Conservation (phyloP, 2,329 filamentous ascomycete genomes). For the Aspergillus floridensis region DNA sequence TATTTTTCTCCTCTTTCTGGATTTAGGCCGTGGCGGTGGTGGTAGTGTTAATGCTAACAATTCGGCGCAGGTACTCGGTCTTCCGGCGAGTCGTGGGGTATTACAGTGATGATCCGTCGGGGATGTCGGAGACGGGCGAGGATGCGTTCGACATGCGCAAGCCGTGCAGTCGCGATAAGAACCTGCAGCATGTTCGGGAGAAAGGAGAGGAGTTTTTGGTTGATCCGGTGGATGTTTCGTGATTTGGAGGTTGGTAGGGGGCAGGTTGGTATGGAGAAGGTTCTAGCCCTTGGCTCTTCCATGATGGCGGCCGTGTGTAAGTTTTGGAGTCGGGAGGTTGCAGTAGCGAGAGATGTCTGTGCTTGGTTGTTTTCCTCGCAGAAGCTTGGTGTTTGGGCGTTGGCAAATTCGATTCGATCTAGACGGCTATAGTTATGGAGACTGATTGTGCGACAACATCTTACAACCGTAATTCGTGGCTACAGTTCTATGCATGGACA, state of each 20-base stretch:
- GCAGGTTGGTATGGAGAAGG: background rate
- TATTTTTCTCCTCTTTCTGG: conserved; percentile 11
- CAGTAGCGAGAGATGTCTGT: background rate
- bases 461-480: background rate
- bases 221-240: conserved; percentile 75
- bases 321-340: background rate
- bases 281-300: background rate
- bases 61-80: conserved; percentile 63
- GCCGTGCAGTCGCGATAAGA: conserved; percentile 75
- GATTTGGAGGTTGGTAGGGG: conserved; percentile 3
- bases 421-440: background rate
- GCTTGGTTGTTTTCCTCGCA: background rate
- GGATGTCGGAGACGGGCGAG: conserved; percentile 59
- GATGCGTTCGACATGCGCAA: conserved; percentile 99
- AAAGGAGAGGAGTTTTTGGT: conserved; percentile 79
- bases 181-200: conserved; percentile 71
- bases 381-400: background rate
- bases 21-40: background rate
- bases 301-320: conserved; percentile 2
- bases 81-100: conserved; percentile 87
- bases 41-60: background rate
- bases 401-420: background rate
- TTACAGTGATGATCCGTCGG: conserved; percentile 80
- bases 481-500: background rate
- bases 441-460: background rate